Conservation (phyloP, 169 alveolate genomes). For the Plasmodium gallinaceum region DNA sequence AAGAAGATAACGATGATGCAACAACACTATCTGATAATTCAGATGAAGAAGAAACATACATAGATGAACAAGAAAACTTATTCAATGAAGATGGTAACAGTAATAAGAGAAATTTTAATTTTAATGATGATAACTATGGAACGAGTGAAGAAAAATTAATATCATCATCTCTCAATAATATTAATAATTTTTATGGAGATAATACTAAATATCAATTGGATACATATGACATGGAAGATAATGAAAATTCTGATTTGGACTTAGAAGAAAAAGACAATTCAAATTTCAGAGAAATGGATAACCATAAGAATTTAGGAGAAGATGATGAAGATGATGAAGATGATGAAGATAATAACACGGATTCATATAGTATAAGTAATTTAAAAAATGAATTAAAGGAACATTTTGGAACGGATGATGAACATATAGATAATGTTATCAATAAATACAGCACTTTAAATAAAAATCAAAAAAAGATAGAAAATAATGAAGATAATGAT, state of each 20-base stretch:
- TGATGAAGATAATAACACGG: constrained; percentile 13
- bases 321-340: constrained; percentile 15
- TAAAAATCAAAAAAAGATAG: not conserved
- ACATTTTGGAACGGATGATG: not conserved
- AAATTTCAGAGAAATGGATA: not conserved
- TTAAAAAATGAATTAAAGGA: constrained; percentile 4
- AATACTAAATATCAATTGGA: not conserved
- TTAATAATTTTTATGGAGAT: not conserved
- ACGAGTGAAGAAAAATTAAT: not conserved
- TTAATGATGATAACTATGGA: not conserved
- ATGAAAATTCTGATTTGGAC: not conserved
- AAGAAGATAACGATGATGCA: not conserved
- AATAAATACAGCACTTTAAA: constrained; percentile 4
- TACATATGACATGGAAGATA: not conserved
- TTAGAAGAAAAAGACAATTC: too few relatives aligned
- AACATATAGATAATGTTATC: not conserved
- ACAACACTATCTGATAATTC: not conserved
- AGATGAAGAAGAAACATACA: not conserved
- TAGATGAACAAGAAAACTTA: not conserved
- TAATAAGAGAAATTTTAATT: not conserved
- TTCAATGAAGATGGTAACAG: not conserved
- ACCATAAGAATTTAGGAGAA: too few relatives aligned
- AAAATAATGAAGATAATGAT: constrained; percentile 6
- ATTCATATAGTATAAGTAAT: not conserved
- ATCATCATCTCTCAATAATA: not conserved